These are phyloP conservation scores for Thelonectria rubi DNA, from an alignment of 2,329 filamentous ascomycete species.

Conservation along the genomic window DNA sequence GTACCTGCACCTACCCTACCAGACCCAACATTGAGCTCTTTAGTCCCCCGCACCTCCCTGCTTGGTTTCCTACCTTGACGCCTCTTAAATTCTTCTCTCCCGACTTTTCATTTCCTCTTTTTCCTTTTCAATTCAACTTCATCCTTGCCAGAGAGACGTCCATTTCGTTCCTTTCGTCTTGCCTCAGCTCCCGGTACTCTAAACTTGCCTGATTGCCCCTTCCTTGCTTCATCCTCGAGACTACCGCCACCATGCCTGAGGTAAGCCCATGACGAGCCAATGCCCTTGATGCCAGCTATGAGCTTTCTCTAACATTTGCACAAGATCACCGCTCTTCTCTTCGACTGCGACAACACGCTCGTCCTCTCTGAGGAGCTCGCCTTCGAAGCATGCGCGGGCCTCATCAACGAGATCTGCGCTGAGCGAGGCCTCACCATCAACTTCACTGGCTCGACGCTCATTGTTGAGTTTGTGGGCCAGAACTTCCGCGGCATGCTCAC, in stretches of 20 bases:
- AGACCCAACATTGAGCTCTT: slow-evolving; percentile 8
- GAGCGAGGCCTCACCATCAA: slow-evolving; percentile 68
- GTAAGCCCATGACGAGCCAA: slow-evolving; percentile 11
- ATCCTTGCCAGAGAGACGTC: not conserved
- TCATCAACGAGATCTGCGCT: slow-evolving; percentile 86
- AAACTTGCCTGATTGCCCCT: slow-evolving; percentile 1
- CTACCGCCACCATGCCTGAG: slow-evolving; percentile 22
- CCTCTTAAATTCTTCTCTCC: slow-evolving; percentile 19
- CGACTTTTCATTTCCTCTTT: slow-evolving; percentile 26
- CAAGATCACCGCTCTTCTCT: slow-evolving; percentile 74
- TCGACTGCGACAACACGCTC: slow-evolving; percentile 91
- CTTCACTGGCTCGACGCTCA: slow-evolving; percentile 82
- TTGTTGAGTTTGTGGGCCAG: slow-evolving; percentile 88
- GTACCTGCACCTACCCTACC: slow-evolving; percentile 17
- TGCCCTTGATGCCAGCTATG: slow-evolving; percentile 2
- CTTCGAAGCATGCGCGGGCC: slow-evolving; percentile 88
- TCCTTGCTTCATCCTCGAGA: not conserved
- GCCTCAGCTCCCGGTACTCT: slow-evolving; percentile 1
- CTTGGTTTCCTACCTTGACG: not conserved
- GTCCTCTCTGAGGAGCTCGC: slow-evolving; percentile 90
- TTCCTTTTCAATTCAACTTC: slow-evolving; percentile 25
- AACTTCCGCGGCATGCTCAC: slow-evolving; percentile 94
- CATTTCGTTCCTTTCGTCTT: not conserved
- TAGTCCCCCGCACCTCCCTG: slow-evolving; percentile 29
- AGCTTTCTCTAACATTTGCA: slow-evolving; percentile 12